Evolutionary conservation across 2,329 filamentous ascomycete species (phyloP).

Genomic region (Corinectria fuckeliana): DNA sequence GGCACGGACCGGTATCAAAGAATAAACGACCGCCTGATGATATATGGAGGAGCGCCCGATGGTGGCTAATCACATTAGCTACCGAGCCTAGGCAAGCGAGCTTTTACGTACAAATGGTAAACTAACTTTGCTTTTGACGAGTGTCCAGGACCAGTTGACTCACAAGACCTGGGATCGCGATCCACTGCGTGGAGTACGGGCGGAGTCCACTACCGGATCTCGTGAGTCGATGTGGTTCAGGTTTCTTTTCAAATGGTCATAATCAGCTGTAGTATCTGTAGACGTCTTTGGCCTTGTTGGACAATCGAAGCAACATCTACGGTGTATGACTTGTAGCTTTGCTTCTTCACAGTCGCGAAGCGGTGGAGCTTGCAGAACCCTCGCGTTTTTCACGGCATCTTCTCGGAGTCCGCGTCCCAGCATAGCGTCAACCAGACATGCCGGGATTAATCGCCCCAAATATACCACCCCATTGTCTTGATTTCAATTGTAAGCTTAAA

Average conservation of each 20-base stretch:
- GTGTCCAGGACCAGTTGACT: too few relatives aligned
- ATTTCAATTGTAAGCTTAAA: not conserved
- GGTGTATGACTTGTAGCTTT: not conserved
- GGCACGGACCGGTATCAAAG: not conserved
- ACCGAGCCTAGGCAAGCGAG: not conserved
- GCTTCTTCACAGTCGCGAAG: not conserved
- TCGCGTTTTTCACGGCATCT: not conserved
- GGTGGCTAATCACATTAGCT: not conserved
- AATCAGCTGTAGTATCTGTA: too few relatives aligned
- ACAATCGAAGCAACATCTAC: too few relatives aligned
- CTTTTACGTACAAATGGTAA: too few relatives aligned
- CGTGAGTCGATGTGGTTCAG: too few relatives aligned
- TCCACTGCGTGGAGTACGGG: too few relatives aligned
- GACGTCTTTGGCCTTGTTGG: too few relatives aligned
- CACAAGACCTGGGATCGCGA: too few relatives aligned
- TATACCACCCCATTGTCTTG: not conserved
- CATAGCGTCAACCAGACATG: not conserved
- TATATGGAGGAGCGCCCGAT: not conserved
- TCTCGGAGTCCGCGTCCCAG: not conserved
- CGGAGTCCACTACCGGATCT: too few relatives aligned
- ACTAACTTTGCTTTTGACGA: too few relatives aligned
- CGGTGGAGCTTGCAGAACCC: not conserved
- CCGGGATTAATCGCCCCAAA: not conserved
- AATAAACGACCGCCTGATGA: not conserved
- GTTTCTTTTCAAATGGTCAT: too few relatives aligned